Evolutionary conservation across 2,329 filamentous ascomycete species (phyloP), one percentile per base, ranked within the genome.

Genomic region (Neopestalotiopsis clavispora): DNA sequence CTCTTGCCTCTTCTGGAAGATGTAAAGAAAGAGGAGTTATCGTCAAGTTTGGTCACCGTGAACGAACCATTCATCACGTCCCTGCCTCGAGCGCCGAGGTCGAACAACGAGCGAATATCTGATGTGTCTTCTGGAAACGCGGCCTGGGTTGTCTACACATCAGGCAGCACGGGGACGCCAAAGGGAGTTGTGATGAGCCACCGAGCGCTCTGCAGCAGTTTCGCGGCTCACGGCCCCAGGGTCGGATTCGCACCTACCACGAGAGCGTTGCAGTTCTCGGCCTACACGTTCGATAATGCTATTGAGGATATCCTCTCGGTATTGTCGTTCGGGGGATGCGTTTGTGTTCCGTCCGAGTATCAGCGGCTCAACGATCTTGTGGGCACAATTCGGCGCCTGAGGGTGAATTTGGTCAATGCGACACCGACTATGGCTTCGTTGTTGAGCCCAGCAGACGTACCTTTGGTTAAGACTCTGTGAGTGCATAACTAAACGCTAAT

Each of bases 101-200:
- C 38, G 14, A 17, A 6, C 17, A 52, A 23, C 62, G 30, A n/a
- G 23, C 23, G 23, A 23, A 23, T 23, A 23, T 23, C 23, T 3
- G 2, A 13, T 13, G 34, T 34, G 7, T 28, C 49, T 7, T 38
- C 66, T 5, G 45, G 38, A 12, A 57, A 61, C 38, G 20, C 63
- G 14, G 67, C 67, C 17, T 69, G 23, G 17, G 23, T 69, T 13
- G 10, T 59, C 3, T 69, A 57, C 49, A 69, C 67, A 14, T 66
- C 67, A 17, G 67, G 67, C 38, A 66, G 62, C 49, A 69, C 67
- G 5, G 67, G 67, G 4, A 7, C 14, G 9, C 67, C 67, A 13
- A 69, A 69, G 34, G 67, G 67, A 5, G 38, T 69, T 4, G 62
- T 69, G 9, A 4, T 69, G 6, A 32, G 40, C 30, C 67, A 69